Conservation (phyloP, 352 stramenopile species). For the Phytophthora litchii region DNA sequence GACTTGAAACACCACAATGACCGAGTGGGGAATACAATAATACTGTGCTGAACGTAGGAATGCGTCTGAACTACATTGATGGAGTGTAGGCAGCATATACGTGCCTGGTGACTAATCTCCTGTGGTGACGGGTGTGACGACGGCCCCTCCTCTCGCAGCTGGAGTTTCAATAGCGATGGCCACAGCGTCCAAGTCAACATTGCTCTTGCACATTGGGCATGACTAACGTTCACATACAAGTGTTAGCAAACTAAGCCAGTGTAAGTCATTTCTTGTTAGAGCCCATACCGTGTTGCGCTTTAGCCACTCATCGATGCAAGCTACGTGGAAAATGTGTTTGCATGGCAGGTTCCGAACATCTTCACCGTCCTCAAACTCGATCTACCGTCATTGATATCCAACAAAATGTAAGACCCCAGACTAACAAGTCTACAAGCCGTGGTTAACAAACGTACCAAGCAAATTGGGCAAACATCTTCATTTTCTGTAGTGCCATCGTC, state of each 20-base stretch:
- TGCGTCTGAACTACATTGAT: not conserved
- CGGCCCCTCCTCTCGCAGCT: constrained; percentile 29
- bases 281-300: constrained; percentile 81
- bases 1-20: constrained; percentile 1
- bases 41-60: constrained; percentile 7
- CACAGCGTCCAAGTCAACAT: constrained; percentile 63
- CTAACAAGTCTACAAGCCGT: not conserved
- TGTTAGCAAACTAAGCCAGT: not conserved
- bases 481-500: constrained; percentile 23
- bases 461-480: constrained; percentile 78
- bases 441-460: constrained; percentile 51
- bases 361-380: constrained; percentile 79
- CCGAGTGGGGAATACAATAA: constrained; percentile 21
- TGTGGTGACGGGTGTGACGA: constrained; percentile 47
- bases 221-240: constrained; percentile 37
- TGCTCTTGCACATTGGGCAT: constrained; percentile 87
- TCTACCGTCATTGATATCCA: constrained; percentile 27
- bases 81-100: constrained; percentile 3
- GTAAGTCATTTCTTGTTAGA: not conserved
- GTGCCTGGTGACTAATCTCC: constrained; percentile 10
- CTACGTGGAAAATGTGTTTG: constrained; percentile 89
- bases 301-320: constrained; percentile 91
- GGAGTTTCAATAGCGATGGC: constrained; percentile 42
- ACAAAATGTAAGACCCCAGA: constrained; percentile 10
- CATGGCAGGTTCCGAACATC: constrained; percentile 82